phyloP scores from a whole-genome alignment of 2,329 filamentous ascomycete species.

The Elsinoe necatrix region DNA sequence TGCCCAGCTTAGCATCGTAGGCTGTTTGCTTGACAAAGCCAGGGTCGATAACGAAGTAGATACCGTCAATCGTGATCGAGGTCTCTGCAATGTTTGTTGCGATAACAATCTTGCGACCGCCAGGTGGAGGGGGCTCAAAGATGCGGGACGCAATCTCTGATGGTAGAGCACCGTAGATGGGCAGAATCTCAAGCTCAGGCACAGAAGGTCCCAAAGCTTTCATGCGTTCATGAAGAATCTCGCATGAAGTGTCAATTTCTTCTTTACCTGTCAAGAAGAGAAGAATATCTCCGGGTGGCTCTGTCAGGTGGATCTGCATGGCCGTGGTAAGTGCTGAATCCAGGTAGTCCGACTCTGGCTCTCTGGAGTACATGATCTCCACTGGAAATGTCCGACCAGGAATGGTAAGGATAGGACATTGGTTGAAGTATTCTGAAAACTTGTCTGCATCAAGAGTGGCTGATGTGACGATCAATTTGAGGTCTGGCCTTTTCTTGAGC shows the following conservation, averaged over 20 bases:
- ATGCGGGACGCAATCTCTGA: conserved; percentile 90
- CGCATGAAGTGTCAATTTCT: conserved; percentile 91
- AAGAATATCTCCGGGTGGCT: conserved; percentile 88
- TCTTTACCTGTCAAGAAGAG: conserved; percentile 95
- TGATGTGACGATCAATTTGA: conserved; percentile 94
- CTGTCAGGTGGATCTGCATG: conserved; percentile 95
- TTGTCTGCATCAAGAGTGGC: conserved; percentile 96
- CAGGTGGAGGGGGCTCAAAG: conserved; percentile 83
- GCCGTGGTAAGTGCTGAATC: conserved; percentile 91
- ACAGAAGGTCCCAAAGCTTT: conserved; percentile 85
- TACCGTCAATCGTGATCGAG: conserved; percentile 93
- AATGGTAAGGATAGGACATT: conserved; percentile 93
- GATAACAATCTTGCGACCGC: conserved; percentile 87
- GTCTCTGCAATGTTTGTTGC: conserved; percentile 98
- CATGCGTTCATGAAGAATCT: conserved; percentile 91
- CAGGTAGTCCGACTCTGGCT: conserved; percentile 92
- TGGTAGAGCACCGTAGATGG: conserved; percentile 90
- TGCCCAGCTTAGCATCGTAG: conserved; percentile 93
- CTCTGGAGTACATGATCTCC: conserved; percentile 87
- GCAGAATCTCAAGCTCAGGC: conserved; percentile 83
- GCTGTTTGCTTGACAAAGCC: conserved; percentile 97
- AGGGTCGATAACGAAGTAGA: conserved; percentile 94
- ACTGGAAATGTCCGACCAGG: conserved; percentile 92
- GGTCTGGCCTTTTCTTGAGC: conserved; percentile 70
- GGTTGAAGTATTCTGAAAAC: conserved; percentile 92